Base-by-base conservation (phyloP, 768 basidiomycete genomes). In the Boletus insuetus region DNA sequence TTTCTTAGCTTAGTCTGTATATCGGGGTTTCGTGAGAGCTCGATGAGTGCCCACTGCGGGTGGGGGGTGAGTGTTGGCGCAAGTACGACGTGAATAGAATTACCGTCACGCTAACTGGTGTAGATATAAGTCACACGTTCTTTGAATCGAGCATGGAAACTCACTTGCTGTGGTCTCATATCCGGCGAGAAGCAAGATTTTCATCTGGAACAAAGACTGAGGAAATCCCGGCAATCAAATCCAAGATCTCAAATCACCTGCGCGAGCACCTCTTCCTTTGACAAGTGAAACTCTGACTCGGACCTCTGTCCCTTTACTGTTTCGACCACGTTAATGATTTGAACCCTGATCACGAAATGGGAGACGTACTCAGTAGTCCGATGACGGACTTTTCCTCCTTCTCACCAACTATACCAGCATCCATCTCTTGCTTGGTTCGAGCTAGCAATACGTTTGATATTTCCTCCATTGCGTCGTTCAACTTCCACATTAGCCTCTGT, bases 11-110 rank as follows among this genome's bases (percentile, higher is more conserved):
- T 77, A 7, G 71, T 61, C 63, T 86, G 84, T 4, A 72, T 69
- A 16, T 80, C 74, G 0, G 69, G 75, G 47, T 80, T 63, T 26
- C 71, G 74, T 2, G 73, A 75, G 2, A 85, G 75, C 58, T 85
- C 83, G 16, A 85, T 77, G 0, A 86, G 71, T 3, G 82, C 79
- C 82, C 84, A 85, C 79, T 80, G 34, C 2, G 37, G 1, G 35
- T 19, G 3, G 3, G 4, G 19, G 13, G 16, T 54, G 19, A 56
- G 53, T 5, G 3, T 12, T 2, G 10, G 39, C 8, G 13, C 4
- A 14, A 22, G 1, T 3, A 31, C 16, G 2, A 2, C 17, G 9
- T 9, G n/a, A 19, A 38, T 35, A 29, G 6, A 2, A 20, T 53
- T 51, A 65, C 64, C 49, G 64, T 67, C 47, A 68, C 29, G 37